Base-by-base conservation (phyloP, 306 rosid species). In the Trifolium fragiferum region DNA sequence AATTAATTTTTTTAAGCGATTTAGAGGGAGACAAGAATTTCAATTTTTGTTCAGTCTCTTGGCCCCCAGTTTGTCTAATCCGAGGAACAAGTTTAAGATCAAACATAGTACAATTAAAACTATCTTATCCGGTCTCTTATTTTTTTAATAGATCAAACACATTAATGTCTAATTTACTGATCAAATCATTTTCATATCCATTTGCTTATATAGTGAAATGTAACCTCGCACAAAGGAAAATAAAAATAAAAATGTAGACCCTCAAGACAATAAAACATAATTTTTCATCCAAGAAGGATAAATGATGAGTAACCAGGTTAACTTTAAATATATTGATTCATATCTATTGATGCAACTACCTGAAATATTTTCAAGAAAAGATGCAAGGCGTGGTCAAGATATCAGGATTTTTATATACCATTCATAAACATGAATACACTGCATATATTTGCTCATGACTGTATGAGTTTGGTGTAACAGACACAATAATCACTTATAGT, bases 371-470 rank as follows among this genome's bases (percentile, higher is more conserved):
- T 69, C 59, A 69, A 20, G 74, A 76, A 21, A 62, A 54, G 69
- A 70, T 63, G 32, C 59, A 76, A 70, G 74, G 75, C 65, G 70
- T 19, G 13, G 44, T 68, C 59, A 46, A 60, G 21, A 53, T 43
- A 18, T 51, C 23, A 27, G 32, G 50, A 49, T 64, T 21, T 44
- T 38, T 62, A 78, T 30, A 37, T 40, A 73, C 11, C 32, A 40
- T 58, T 73, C 53, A 82, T 37, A 66, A 46, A 66, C 44, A 82
- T 61, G 47, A 67, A 74, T 23, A 47, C 40, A 38, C 53, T 49
- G 57, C 55, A 59, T 70, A 59, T 40, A 63, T 73, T 51, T 75
- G 10, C 77, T 51, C 74, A 54, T 43, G 50, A 54, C 47, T 64
- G 35, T 40, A 62, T 18, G 69, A 43, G 67, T 49, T 54, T 53